Percentiles rank a stretch among this genome's conserved stretches.
These are phyloP conservation scores for Fusarium denticulatum DNA, from an alignment of 2,329 filamentous ascomycete genomes.

Conservation along the genomic window DNA sequence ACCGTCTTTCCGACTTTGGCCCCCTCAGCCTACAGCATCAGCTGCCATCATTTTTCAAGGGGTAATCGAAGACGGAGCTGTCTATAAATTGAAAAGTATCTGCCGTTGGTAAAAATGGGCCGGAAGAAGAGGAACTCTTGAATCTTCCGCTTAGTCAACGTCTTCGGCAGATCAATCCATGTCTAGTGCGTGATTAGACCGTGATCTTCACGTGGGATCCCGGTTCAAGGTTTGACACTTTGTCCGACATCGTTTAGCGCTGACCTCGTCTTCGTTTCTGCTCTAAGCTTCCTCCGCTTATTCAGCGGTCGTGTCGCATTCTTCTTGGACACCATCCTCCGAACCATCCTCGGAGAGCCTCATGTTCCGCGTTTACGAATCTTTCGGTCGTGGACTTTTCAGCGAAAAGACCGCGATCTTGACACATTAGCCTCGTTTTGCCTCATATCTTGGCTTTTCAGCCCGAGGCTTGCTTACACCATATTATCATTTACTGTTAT, in stretches of 20 bases:
- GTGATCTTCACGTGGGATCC: neutral
- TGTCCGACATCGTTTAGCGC: neutral
- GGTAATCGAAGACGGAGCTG: neutral
- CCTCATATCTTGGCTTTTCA: neutral
- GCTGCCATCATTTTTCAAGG: neutral
- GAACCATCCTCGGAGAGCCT: slow-evolving; percentile 3
- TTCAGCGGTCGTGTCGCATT: slow-evolving; percentile 18
- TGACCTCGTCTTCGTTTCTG: neutral
- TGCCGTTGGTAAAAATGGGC: neutral
- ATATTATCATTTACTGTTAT: neutral
- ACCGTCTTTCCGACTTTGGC: neutral
- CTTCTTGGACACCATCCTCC: slow-evolving; percentile 4
- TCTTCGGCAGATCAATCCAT: neutral
- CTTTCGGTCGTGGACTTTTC: neutral
- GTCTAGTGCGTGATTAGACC: neutral
- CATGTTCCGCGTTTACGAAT: slow-evolving; percentile 9
- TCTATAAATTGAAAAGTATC: neutral
- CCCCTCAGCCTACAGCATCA: neutral
- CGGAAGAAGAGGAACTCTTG: neutral
- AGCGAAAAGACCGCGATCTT: neutral
- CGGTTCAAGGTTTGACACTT: neutral
- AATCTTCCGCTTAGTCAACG: neutral
- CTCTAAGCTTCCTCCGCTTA: slow-evolving; percentile 6
- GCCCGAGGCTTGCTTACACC: neutral
- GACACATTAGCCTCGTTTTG: neutral